Evolutionary conservation across 148 eudicot genomes (phyloP), one percentile per base, ranked within the genome.

Genomic region (Polygonum aviculare): DNA sequence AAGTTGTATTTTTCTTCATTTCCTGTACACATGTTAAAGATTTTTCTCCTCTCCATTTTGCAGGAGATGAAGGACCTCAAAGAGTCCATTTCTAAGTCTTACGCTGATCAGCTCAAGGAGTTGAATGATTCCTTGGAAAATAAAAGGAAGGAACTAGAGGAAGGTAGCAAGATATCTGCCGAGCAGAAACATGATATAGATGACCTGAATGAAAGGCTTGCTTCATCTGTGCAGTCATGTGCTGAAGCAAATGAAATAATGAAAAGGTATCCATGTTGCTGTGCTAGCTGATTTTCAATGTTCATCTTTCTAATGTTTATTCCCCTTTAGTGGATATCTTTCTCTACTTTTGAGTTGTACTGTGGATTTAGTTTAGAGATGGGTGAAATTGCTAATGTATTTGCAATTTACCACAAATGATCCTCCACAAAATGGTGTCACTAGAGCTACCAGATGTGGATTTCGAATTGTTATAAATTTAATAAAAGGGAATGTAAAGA

Each of bases 221-320:
- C 84, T 80, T 88, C 98, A 77, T 89, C 92, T 78, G 70, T 85
- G 84, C 96, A 92, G 85, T 89, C 97, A 47, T 84, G 86, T 79
- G 74, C 82, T 19, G 98, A 94, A 80, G 96, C 98, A 44, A 87
- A 94, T 85, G 97, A 94, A 83, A 82, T 94, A 77, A 81, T 92
- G 74, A 80, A 78, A 75, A 94, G 97, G 98, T 90, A 79, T 59
- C 5, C 26, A 47, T 77, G 35, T 44, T 71, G 22, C 16, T 71
- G 36, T 22, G 38, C 26, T 31, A 26, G 36, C 69, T 62, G 69
- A 33, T 62, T 26, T 7, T 65, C 41, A 22, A 33, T 65, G 71
- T 33, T 31, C 71, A 33, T 65, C 71, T 12, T 50, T 50, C 22
- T 19, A 22, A 59, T 21, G 8, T 59, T 59, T 7, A 21, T 59